Base-by-base conservation (phyloP, 2,329 filamentous ascomycete genomes). In the Apiospora hydei region DNA sequence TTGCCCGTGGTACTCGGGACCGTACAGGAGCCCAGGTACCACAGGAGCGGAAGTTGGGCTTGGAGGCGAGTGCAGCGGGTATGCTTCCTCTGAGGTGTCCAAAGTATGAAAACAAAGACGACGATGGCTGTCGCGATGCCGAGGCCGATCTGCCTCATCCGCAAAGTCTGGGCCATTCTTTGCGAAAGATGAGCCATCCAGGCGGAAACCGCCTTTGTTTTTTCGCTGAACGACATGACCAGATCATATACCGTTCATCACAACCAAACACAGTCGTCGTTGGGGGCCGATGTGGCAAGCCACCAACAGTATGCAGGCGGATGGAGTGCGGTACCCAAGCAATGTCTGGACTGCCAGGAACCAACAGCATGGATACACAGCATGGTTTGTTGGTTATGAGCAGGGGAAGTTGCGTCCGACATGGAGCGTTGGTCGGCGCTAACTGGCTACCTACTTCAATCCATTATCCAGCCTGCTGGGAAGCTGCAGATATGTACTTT, bases 81-180 rank as follows among this genome's bases (percentile, higher is more conserved):
- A 68, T 43, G 30, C 67, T 4, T 6, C 8, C n/a, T 26, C 14
- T 8, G 24, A n/a, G 67, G 67, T 5, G 14, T 6, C 43, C 67
- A 68, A n/a, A 68, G 41, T 34, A 68, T 18, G 21, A 68, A 30
- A 18, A 38, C 6, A 18, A 68, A 1, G 30, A 43, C 43, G 43
- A 21, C n/a, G 13, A 26, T 5, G 30, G 49, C 38, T n/a, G 26
- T 68, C 14, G 67, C 67, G 7, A 68, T 30, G 67, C 43, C 67
- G 24, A 68, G 41, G 26, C 16, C 34, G 24, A 68, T 68, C 16
- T 68, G 67, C 46, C 67, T 68, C 43, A 68, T 49, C 1, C 67
- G 67, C 67, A 68, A 68, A 34, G 67, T 49, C 11, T 68, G 67
- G 67, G 43, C 67, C 67, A 68, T 68, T 34, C 49, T 34, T 47